A percentile compares a stretch with the other conserved stretches of the same genome.
phyloP scores from a whole-genome alignment of 1,284 basidiomycete species.

The Ustilago nuda region DNA sequence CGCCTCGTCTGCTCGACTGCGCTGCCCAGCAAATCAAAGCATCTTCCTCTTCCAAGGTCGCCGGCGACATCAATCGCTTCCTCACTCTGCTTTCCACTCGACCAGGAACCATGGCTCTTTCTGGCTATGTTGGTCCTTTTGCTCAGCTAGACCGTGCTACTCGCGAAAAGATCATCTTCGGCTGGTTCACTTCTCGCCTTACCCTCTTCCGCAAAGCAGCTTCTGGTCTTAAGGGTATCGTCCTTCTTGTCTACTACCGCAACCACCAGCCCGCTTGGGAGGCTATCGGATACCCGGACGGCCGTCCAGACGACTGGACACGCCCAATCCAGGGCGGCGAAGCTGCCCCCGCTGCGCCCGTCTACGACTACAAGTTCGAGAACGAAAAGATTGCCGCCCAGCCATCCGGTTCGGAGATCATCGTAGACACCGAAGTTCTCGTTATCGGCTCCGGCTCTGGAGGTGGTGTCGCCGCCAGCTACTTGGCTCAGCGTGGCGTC shows the following conservation, averaged over 20 bases:
- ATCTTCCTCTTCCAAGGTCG: conserved; percentile 54
- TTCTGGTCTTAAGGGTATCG: conserved; percentile 59
- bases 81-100: conserved; percentile 60
- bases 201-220: conserved; percentile 62
- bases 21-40: conserved; percentile 55
- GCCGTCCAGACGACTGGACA: conserved; percentile 59
- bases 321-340: conserved; percentile 30
- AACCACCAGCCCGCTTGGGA: conserved; percentile 59
- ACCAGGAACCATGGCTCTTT: conserved; percentile 59
- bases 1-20: conserved; percentile 57
- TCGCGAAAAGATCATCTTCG: conserved; percentile 46
- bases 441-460: conserved; percentile 72
- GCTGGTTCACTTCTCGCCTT: conserved; percentile 59
- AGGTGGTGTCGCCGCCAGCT: conserved; percentile 69
- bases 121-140: conserved; percentile 63
- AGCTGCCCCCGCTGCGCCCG: conserved; percentile 23
- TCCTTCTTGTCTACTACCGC: conserved; percentile 63
- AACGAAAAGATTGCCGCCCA: conserved; percentile 61
- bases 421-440: conserved; percentile 65
- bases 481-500: conserved; percentile 68
- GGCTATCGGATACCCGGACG: conserved; percentile 65
- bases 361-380: conserved; percentile 63
- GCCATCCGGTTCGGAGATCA: conserved; percentile 51
- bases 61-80: conserved; percentile 55
- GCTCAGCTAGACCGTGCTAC: conserved; percentile 45